phyloP scores from a whole-genome alignment of 257 asterid species.

The Dorcoceras hygrometricum region DNA sequence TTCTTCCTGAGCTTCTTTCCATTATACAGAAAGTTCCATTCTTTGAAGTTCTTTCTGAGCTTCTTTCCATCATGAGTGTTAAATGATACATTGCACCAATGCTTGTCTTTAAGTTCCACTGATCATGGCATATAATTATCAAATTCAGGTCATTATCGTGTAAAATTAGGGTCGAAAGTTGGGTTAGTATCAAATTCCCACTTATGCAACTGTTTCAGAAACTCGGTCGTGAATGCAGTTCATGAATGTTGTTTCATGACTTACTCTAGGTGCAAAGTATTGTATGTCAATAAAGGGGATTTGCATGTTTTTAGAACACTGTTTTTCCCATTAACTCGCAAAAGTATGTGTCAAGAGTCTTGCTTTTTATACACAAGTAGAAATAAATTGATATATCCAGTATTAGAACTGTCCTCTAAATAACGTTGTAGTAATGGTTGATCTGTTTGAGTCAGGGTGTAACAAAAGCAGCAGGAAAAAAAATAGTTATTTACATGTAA shows the following conservation, averaged over 20 bases:
- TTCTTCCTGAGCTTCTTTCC: neutral
- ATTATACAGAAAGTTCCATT: neutral
- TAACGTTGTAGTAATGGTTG: neutral
- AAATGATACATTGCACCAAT: neutral
- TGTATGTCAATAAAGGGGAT: no score
- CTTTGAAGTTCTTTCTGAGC: neutral
- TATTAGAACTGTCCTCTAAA: neutral
- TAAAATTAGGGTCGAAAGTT: neutral
- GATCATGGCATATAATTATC: neutral
- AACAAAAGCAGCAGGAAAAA: neutral
- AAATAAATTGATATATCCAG: neutral
- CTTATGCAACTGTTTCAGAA: conserved; percentile 6
- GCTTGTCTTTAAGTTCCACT: neutral
- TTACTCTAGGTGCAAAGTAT: no score
- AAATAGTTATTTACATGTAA: neutral
- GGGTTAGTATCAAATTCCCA: conserved; percentile 6
- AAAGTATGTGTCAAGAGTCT: neutral
- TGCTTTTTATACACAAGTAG: neutral
- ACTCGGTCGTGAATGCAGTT: conserved; percentile 3
- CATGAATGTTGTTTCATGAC: neutral
- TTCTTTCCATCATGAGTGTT: neutral
- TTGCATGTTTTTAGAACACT: neutral
- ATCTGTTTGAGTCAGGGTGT: neutral
- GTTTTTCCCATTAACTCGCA: neutral
- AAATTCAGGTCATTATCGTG: neutral